These are phyloP conservation scores for Solanum rostratum DNA, from an alignment of 257 asterid species.

Conservation along the genomic window DNA sequence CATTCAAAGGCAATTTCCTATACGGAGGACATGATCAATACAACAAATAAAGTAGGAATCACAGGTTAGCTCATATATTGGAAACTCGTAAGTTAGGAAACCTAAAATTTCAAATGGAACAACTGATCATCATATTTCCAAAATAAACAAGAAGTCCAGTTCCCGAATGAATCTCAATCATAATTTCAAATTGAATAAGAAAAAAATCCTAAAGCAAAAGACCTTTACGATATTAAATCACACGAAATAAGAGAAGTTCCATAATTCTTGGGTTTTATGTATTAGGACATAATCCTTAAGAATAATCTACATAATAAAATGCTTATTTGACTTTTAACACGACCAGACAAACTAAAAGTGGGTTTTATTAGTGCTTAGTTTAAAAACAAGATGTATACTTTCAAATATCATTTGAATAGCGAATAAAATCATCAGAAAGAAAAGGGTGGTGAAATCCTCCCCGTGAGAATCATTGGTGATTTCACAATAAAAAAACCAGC, in stretches of 20 bases:
- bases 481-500: background rate
- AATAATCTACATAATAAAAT: background rate
- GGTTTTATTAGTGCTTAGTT: background rate
- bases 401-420: too few relatives aligned
- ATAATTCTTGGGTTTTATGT: too few relatives aligned
- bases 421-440: too few relatives aligned
- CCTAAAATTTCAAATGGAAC: background rate
- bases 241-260: too few relatives aligned
- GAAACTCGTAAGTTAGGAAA: background rate
- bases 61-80: too few relatives aligned
- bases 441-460: too few relatives aligned
- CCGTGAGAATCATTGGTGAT: background rate
- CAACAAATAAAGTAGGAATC: too few relatives aligned
- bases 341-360: background rate
- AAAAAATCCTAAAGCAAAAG: background rate
- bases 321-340: background rate
- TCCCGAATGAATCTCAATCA: background rate
- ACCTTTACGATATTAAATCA: background rate
- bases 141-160: background rate
- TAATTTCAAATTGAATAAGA: background rate
- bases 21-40: too few relatives aligned
- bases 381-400: too few relatives aligned
- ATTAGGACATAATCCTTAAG: background rate
- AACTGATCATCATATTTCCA: background rate
- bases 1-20: background rate